Evolutionary conservation across 106 monocot species (phyloP).

Genomic region (Hemerocallis citrina): DNA sequence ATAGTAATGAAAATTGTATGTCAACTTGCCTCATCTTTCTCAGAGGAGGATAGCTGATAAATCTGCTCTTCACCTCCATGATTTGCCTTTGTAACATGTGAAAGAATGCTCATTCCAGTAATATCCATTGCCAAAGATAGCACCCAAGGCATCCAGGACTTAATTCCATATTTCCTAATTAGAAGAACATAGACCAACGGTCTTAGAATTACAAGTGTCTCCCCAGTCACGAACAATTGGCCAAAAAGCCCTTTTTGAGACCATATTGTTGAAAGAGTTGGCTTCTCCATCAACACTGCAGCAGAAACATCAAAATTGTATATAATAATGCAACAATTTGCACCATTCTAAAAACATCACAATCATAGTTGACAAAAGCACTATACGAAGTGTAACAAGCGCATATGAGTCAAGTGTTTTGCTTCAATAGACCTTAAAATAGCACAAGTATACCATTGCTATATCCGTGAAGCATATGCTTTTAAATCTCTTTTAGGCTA

Average conservation of each 20-base stretch:
- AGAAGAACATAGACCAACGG: slow-evolving; percentile 80
- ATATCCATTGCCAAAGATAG: slow-evolving; percentile 66
- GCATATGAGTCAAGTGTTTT: no score
- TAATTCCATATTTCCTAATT: slow-evolving; percentile 68
- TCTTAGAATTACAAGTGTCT: slow-evolving; percentile 64
- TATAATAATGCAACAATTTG: background rate
- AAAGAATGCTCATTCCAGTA: slow-evolving; percentile 60
- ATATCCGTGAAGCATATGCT: no score
- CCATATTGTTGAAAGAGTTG: slow-evolving; percentile 46
- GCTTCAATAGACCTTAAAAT: no score
- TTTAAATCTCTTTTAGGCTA: no score
- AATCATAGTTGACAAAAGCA: background rate
- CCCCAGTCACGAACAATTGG: slow-evolving; percentile 57
- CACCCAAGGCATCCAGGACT: slow-evolving; percentile 87
- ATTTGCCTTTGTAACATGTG: slow-evolving; percentile 29
- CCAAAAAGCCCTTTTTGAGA: slow-evolving; percentile 57
- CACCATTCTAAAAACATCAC: background rate
- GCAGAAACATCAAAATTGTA: slow-evolving; percentile 20
- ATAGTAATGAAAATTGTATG: background rate
- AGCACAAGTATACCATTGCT: no score
- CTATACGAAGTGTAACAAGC: no score
- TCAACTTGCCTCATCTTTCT: slow-evolving; percentile 68
- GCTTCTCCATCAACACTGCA: slow-evolving; percentile 28
- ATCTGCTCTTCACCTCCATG: slow-evolving; percentile 16
- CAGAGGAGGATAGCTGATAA: slow-evolving; percentile 38